phyloP scores from a whole-genome alignment of 805 yeast species.

The Ogataea wickerhamii region DNA sequence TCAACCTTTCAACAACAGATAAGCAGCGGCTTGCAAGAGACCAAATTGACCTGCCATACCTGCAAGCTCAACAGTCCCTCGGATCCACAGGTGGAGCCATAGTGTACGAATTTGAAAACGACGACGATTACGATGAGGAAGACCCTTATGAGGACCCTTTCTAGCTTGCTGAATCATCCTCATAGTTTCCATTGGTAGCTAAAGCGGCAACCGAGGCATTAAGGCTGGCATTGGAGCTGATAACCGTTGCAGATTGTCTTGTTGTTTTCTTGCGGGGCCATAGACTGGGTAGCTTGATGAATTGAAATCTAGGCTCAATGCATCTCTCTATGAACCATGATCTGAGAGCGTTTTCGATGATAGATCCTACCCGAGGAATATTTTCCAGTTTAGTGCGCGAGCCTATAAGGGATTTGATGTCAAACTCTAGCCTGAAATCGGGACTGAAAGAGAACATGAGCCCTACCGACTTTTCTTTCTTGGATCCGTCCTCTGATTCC shows the following conservation, averaged over 20 bases:
- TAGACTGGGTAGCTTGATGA: slow-evolving; percentile 75
- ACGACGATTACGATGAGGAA: slow-evolving; percentile 97
- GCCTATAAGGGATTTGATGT: slow-evolving; percentile 85
- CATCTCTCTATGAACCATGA: slow-evolving; percentile 91
- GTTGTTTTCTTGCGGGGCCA: slow-evolving; percentile 74
- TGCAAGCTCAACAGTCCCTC: slow-evolving; percentile 73
- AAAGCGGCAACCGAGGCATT: slow-evolving; percentile 1
- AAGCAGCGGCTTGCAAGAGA: slow-evolving; percentile 77
- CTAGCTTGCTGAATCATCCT: slow-evolving; percentile 14
- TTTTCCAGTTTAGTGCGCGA: slow-evolving; percentile 89
- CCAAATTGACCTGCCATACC: slow-evolving; percentile 84
- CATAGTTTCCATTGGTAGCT: slow-evolving; percentile 8
- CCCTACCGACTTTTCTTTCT: slow-evolving; percentile 44
- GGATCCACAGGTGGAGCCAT: slow-evolving; percentile 88
- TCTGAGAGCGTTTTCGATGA: slow-evolving; percentile 77
- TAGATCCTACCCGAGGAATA: slow-evolving; percentile 83
- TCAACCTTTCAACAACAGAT: slow-evolving; percentile 71
- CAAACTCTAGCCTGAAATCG: slow-evolving; percentile 84
- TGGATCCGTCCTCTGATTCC: slow-evolving; percentile 6
- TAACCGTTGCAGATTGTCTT: slow-evolving; percentile 34
- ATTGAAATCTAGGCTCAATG: slow-evolving; percentile 90
- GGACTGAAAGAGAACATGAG: slow-evolving; percentile 88
- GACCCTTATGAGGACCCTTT: slow-evolving; percentile 98
- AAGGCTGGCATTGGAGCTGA: background rate
- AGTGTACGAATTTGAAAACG: slow-evolving; percentile 92